Percentiles rank a stretch among this genome's conserved stretches.
Evolutionary conservation across 2,329 filamentous ascomycete genomes (phyloP).

Genomic region (Sporothrix phasma): DNA sequence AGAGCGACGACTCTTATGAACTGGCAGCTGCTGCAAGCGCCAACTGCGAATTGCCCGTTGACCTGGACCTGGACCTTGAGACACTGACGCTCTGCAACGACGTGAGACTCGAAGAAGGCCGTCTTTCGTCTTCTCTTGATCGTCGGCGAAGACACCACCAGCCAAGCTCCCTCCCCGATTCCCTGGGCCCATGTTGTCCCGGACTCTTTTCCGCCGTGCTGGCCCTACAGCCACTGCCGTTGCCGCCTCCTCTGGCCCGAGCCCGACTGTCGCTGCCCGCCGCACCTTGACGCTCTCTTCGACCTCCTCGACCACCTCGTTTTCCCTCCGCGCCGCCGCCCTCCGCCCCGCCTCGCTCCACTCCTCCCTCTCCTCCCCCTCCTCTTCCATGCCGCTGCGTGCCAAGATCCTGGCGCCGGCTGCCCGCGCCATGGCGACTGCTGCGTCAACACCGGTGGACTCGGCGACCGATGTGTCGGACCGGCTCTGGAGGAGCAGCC

Average conservation of each 20-base stretch:
- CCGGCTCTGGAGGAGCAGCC: slow-evolving; percentile 42
- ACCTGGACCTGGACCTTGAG: neutral
- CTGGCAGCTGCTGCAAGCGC: neutral
- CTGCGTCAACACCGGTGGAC: neutral
- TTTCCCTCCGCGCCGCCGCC: neutral
- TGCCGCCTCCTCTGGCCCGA: slow-evolving; percentile 19
- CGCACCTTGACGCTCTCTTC: neutral
- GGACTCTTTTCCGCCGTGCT: slow-evolving; percentile 43
- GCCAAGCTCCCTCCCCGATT: neutral
- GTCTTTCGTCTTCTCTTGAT: neutral
- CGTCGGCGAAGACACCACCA: neutral
- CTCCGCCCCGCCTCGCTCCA: neutral
- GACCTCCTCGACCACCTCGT: neutral
- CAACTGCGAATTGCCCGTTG: neutral
- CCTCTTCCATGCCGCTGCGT: slow-evolving; percentile 61
- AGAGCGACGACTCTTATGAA: neutral
- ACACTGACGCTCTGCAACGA: no score
- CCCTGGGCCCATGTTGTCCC: slow-evolving; percentile 42
- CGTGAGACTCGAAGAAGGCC: no score
- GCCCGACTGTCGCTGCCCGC: neutral
- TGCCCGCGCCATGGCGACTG: slow-evolving; percentile 32
- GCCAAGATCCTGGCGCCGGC: slow-evolving; percentile 57
- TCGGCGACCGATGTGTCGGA: slow-evolving; percentile 5
- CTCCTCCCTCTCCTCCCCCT: neutral
- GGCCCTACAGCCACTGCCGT: slow-evolving; percentile 38